These are phyloP conservation scores for Solanum chmielewskii DNA, from an alignment of 257 asterid genomes.

Conservation along the genomic window DNA sequence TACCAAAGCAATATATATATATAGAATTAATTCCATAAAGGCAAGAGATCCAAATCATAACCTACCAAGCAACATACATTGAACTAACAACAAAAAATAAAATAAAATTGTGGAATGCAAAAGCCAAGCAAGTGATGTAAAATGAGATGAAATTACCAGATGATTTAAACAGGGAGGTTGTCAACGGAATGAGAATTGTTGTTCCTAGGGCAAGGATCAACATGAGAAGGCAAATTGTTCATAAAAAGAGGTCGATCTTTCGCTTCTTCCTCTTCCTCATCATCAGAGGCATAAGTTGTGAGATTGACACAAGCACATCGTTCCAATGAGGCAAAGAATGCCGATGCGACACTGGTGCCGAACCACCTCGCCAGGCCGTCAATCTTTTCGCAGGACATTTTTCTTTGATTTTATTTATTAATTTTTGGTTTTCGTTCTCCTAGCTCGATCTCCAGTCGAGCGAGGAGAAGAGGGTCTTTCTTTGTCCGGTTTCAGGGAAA, in stretches of 20 bases:
- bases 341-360: slow-evolving; percentile 72
- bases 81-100: background rate
- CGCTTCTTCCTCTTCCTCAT: slow-evolving; percentile 64
- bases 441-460: background rate
- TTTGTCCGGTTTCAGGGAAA: background rate
- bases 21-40: too few relatives aligned
- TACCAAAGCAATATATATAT: background rate
- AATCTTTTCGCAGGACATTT: slow-evolving; percentile 37
- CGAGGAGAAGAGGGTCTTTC: background rate
- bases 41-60: background rate
- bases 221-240: slow-evolving; percentile 33
- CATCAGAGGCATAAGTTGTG: slow-evolving; percentile 70
- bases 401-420: slow-evolving; percentile 9
- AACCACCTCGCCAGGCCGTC: slow-evolving; percentile 90
- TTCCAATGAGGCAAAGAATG: slow-evolving; percentile 86
- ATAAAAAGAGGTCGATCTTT: slow-evolving; percentile 79
- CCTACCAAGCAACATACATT: background rate
- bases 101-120: background rate
- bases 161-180: slow-evolving; percentile 37
- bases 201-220: slow-evolving; percentile 23
- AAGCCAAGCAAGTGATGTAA: background rate
- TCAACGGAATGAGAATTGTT: slow-evolving; percentile 19
- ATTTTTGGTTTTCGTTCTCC: background rate
- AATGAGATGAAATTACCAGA: background rate
- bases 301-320: slow-evolving; percentile 87